A percentile compares a stretch with the other conserved stretches of the same genome.
phyloP scores from a whole-genome alignment of 2,329 filamentous ascomycete species.

The Xylaria sp. region DNA sequence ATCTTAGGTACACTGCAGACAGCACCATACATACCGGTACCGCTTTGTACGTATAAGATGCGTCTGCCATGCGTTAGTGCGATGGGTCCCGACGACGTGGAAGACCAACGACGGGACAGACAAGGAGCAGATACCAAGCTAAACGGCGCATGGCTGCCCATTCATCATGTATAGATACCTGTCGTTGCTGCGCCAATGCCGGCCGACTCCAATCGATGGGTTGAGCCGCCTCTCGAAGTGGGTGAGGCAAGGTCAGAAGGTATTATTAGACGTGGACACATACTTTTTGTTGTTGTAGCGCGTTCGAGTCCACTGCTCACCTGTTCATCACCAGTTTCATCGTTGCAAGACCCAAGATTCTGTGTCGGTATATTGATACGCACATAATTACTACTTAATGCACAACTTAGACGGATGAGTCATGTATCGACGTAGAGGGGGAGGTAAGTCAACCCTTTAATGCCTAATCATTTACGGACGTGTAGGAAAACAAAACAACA shows the following conservation, averaged over 20 bases:
- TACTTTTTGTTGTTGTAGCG: background rate
- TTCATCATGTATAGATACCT: slow-evolving; percentile 51
- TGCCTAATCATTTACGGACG: background rate
- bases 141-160: slow-evolving; percentile 53
- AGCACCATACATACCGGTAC: slow-evolving; percentile 2
- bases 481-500: background rate
- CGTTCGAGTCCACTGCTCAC: background rate
- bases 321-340: background rate
- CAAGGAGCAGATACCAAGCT: slow-evolving; percentile 44
- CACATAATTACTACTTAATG: background rate
- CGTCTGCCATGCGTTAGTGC: slow-evolving; percentile 44
- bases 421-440: no score
- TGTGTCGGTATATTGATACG: background rate
- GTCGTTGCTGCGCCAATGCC: slow-evolving; percentile 18
- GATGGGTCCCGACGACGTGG: slow-evolving; percentile 46
- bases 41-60: slow-evolving; percentile 22
- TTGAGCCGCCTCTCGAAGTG: slow-evolving; percentile 28
- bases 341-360: background rate
- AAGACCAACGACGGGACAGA: slow-evolving; percentile 39
- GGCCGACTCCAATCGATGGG: slow-evolving; percentile 32
- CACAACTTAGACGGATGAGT: slow-evolving; percentile 13
- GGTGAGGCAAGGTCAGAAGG: slow-evolving; percentile 22
- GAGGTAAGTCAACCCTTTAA: background rate
- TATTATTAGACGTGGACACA: background rate
- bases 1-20: background rate